Conservation (phyloP, 2,329 filamentous ascomycete genomes). For the Cladosporium sp. region DNA sequence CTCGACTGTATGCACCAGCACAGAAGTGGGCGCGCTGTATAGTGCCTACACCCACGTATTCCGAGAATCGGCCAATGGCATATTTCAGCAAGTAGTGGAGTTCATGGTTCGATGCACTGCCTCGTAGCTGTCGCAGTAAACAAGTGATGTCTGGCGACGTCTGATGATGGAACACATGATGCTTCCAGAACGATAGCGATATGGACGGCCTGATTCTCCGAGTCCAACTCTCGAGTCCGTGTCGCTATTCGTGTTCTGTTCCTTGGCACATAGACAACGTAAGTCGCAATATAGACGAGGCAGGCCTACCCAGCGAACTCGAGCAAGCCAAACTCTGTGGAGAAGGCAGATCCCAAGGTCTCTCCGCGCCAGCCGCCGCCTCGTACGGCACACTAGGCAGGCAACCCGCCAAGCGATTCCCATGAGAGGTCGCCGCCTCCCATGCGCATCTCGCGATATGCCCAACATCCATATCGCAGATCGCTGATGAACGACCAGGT, state of each 20-base stretch:
- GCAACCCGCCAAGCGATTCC: neutral
- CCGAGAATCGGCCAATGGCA: neutral
- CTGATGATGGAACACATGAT: neutral
- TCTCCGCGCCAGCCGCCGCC: constrained; percentile 6
- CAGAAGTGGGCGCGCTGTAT: neutral
- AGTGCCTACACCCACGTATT: neutral
- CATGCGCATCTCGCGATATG: constrained; percentile 2
- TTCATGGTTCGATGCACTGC: neutral
- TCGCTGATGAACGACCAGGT: constrained; percentile 15
- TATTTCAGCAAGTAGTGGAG: neutral
- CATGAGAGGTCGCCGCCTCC: neutral
- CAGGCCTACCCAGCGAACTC: neutral
- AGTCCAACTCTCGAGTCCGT: neutral
- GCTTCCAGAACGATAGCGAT: neutral
- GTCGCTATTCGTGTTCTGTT: neutral
- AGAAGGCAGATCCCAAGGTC: neutral
- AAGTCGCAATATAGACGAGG: constrained; percentile 8
- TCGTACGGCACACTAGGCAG: neutral
- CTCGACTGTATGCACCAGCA: constrained; percentile 10
- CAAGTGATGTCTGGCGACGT: neutral
- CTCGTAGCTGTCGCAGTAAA: neutral
- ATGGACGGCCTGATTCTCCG: neutral
- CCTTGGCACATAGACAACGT: neutral
- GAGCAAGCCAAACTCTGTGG: constrained; percentile 8
- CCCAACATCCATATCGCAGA: constrained; percentile 6